These are phyloP conservation scores for Physaria fendleri DNA, from an alignment of 345 rosid species.

Conservation along the genomic window DNA sequence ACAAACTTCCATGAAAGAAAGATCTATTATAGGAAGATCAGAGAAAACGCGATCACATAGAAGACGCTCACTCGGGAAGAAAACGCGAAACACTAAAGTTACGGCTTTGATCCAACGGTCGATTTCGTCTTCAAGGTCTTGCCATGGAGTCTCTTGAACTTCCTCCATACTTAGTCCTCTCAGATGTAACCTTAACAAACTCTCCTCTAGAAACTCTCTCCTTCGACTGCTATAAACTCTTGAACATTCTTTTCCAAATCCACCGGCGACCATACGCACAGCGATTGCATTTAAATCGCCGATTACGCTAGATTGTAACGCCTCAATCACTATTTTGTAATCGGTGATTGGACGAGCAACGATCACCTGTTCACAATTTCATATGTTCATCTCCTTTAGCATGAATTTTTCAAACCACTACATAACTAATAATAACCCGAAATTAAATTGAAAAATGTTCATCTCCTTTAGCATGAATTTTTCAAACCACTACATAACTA, in stretches of 20 bases:
- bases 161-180: conserved; percentile 66
- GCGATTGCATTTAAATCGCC: conserved; percentile 77
- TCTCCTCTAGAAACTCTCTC: conserved; percentile 79
- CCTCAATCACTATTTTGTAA: conserved; percentile 68
- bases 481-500: not conserved
- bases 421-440: not conserved
- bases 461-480: too few species aligned
- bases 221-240: conserved; percentile 70
- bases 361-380: conserved; percentile 15
- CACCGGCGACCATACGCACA: conserved; percentile 72
- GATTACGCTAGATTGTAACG: conserved; percentile 65
- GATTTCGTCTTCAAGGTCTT: conserved; percentile 68
- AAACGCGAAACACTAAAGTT: conserved; percentile 57
- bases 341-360: conserved; percentile 70
- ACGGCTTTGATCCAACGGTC: conserved; percentile 86
- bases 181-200: conserved; percentile 65
- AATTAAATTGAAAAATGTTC: not conserved
- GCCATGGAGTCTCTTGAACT: conserved; percentile 72
- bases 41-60: conserved; percentile 82
- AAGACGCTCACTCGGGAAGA: conserved; percentile 88
- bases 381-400: too few species aligned
- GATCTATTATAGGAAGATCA: conserved; percentile 53
- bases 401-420: too few species aligned
- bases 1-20: conserved; percentile 91
- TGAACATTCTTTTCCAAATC: conserved; percentile 73